A percentile compares a stretch with the other conserved stretches of the same genome.
phyloP scores from a whole-genome alignment of 2,329 filamentous ascomycete genomes.

The Thermoascus crustaceus region DNA sequence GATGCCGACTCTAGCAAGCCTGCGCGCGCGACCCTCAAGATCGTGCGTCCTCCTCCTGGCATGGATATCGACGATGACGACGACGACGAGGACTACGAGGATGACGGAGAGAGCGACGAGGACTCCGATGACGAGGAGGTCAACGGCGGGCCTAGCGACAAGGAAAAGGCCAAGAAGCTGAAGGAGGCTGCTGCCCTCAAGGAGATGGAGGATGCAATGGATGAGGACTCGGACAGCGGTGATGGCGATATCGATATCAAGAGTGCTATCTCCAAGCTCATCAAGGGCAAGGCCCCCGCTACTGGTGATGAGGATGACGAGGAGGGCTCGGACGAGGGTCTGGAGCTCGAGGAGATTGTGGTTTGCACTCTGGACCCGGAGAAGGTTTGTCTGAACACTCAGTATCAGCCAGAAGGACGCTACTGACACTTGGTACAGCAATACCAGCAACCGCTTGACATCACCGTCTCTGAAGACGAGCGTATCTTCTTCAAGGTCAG shows the following conservation, averaged over 20 bases:
- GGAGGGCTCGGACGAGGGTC: conserved; percentile 46
- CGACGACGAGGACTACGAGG: conserved; percentile 55
- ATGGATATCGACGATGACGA: conserved; percentile 54
- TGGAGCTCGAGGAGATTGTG: conserved; percentile 79
- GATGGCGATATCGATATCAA: conserved; percentile 59
- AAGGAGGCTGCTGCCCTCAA: conserved; percentile 67
- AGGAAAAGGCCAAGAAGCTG: conserved; percentile 79
- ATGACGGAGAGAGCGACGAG: conserved; percentile 44
- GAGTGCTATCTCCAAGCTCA: conserved; percentile 46
- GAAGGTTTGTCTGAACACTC: conserved; percentile 55
- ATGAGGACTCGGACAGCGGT: conserved; percentile 48
- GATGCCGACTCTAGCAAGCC: conserved; percentile 53
- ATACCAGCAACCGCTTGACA: conserved; percentile 91
- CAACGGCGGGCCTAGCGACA: conserved; percentile 88
- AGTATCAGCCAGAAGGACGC: neutral
- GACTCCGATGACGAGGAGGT: conserved; percentile 61
- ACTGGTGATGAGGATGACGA: conserved; percentile 57
- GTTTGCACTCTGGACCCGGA: conserved; percentile 92
- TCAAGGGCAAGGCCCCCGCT: conserved; percentile 63
- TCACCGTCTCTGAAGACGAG: conserved; percentile 83
- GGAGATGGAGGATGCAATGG: conserved; percentile 62
- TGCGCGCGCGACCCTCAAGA: conserved; percentile 79
- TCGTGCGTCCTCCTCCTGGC: conserved; percentile 63
- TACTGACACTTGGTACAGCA: conserved; percentile 46
- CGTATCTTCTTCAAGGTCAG: conserved; percentile 84